These are phyloP conservation scores for Mallotus nudiflorus DNA, from an alignment of 345 rosid species.

Conservation along the genomic window DNA sequence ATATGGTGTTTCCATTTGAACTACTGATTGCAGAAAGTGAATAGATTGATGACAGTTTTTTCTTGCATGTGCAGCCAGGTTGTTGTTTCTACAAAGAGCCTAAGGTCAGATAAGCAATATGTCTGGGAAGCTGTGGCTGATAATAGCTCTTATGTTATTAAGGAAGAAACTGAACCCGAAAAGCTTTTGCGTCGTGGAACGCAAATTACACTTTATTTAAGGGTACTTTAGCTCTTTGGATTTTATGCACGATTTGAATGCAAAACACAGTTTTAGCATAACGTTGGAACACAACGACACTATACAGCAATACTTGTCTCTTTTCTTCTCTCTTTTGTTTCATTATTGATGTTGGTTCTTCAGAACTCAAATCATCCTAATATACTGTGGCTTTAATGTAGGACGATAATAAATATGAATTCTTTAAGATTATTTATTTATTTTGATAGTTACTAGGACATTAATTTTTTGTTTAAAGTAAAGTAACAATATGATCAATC, in stretches of 20 bases:
- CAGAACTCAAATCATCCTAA: background rate
- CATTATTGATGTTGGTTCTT: background rate
- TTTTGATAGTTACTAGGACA: too few species aligned
- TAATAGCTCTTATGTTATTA: constrained; percentile 81
- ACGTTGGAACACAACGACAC: background rate
- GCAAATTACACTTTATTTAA: constrained; percentile 78
- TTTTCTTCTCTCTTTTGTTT: background rate
- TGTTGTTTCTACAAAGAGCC: constrained; percentile 93
- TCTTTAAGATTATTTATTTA: too few species aligned
- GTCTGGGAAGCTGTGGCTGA: constrained; percentile 93
- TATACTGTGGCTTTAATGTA: constrained; percentile 23
- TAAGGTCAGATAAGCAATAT: constrained; percentile 91
- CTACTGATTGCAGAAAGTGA: background rate
- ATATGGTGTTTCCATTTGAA: background rate
- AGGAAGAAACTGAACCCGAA: constrained; percentile 87
- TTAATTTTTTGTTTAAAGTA: too few species aligned
- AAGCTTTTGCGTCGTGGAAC: constrained; percentile 82
- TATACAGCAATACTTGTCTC: background rate
- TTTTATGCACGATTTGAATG: background rate
- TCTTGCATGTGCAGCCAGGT: constrained; percentile 48
- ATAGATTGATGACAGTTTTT: constrained; percentile 7
- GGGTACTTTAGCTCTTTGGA: constrained; percentile 44
- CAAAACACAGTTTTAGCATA: background rate
- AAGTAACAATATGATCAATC: too few species aligned
- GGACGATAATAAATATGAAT: constrained; percentile 94